phyloP scores from a whole-genome alignment of 2,329 filamentous ascomycete species.

The Botryotinia calthae region DNA sequence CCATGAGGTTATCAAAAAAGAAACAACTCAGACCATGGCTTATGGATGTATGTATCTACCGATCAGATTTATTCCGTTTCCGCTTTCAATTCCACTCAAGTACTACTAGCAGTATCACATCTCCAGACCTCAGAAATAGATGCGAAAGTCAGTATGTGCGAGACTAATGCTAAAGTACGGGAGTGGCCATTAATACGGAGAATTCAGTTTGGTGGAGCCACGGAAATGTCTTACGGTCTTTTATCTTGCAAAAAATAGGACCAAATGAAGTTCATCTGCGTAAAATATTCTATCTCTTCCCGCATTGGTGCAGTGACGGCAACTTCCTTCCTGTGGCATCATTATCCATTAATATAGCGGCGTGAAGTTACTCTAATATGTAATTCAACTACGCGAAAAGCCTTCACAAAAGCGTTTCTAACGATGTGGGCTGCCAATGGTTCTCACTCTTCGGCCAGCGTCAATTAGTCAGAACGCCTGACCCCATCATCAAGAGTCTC shows the following conservation, averaged over 20 bases:
- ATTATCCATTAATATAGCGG: background rate
- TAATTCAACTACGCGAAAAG: background rate
- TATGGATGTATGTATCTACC: background rate
- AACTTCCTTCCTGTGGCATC: background rate
- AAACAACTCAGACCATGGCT: too few species aligned
- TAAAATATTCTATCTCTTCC: background rate
- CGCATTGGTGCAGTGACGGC: background rate
- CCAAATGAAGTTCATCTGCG: background rate
- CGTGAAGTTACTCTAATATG: background rate
- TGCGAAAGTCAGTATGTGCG: too few species aligned
- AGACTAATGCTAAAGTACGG: too few species aligned
- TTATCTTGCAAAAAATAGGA: background rate
- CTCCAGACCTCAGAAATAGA: background rate
- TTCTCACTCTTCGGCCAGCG: slow-evolving; percentile 7
- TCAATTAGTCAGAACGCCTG: background rate
- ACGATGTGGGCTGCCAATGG: background rate
- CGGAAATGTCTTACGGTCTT: too few species aligned
- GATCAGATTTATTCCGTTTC: too few species aligned
- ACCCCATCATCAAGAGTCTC: slow-evolving; percentile 8
- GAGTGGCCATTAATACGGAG: too few species aligned
- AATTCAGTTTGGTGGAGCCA: too few species aligned
- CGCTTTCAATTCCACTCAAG: too few species aligned
- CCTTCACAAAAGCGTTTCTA: slow-evolving; percentile 10
- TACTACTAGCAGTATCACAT: background rate
- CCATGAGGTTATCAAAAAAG: background rate